Evolutionary conservation across 345 rosid genomes (phyloP), one percentile per base, ranked within the genome.

Genomic region (Salix dunnii): DNA sequence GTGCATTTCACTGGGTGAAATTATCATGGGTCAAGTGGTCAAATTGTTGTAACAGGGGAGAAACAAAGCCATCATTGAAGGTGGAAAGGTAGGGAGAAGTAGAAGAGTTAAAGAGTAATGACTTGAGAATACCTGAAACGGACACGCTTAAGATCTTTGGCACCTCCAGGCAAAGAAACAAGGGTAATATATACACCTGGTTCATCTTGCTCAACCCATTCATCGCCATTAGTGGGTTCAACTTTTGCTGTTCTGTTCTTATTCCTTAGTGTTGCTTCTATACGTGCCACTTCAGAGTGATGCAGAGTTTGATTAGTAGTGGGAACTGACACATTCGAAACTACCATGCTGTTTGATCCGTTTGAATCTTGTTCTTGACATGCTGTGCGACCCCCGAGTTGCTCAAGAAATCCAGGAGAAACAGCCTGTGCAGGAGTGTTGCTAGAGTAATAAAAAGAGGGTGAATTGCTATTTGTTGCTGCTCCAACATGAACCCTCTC

Each of bases 401-500:
- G 77, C 63, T 68, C 79, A 76, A 58, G 53, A 25, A 68, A 69
- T 58, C 31, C 74, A n/a, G 40, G 67, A 30, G 77, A 28, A 76
- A 65, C 68, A 31, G 65, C 83, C 27, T 42, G 17, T 30, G 69
- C 73, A 23, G 72, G 72, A 40, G 76, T 71, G 43, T 68, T 49
- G 46, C 30, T 55, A 68, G 55, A 55, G 62, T 33, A 72, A 3
- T 20, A 25, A 67, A 43, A 72, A 33, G 76, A 70, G 5, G 76
- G 79, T 38, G 67, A 76, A 72, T 55, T 75, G 72, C 51, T 80
- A 66, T 49, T 76, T 62, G 70, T 76, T 4, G 79, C 70, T 43
- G 77, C 71, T 76, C 80, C 83, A 43, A 80, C 76, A 7, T 84
- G 77, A 28, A 76, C 77, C 70, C 74, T 78, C 76, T 80, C 86